These are phyloP conservation scores for Uronychia setigera DNA, from an alignment of 73 alveolate species.

Conservation along the genomic window DNA sequence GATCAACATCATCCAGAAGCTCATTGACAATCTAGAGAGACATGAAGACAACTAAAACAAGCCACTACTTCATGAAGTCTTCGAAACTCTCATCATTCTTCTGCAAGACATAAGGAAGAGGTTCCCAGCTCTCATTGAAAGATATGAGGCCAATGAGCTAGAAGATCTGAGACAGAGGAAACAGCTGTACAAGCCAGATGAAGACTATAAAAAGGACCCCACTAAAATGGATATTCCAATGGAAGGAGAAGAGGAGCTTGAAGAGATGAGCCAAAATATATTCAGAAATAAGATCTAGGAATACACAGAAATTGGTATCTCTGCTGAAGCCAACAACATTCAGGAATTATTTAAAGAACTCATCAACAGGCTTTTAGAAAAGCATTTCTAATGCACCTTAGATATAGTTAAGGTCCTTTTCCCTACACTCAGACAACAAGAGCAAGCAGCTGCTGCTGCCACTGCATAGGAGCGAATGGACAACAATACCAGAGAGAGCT, in stretches of 20 bases:
- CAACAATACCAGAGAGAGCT: too few species aligned
- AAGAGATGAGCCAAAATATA: background rate
- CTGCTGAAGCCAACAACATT: slow-evolving; percentile 8
- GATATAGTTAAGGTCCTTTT: background rate
- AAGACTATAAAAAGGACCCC: background rate
- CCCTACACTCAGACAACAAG: too few species aligned
- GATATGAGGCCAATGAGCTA: background rate
- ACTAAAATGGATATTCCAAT: background rate
- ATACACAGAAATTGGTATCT: slow-evolving; percentile 13
- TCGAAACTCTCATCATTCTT: slow-evolving; percentile 15
- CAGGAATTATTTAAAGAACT: slow-evolving; percentile 20
- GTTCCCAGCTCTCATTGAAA: slow-evolving; percentile 8
- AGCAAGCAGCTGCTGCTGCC: too few species aligned
- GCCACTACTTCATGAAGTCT: slow-evolving; percentile 18
- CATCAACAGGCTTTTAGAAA: slow-evolving; percentile 10
- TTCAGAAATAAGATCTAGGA: background rate
- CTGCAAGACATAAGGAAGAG: slow-evolving; percentile 13
- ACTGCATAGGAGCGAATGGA: too few species aligned
- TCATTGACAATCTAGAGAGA: slow-evolving; percentile 20
- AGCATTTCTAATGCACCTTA: background rate
- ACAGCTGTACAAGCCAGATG: background rate
- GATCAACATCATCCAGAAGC: slow-evolving; percentile 19
- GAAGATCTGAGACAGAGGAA: background rate
- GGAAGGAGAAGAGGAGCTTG: background rate
- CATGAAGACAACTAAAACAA: background rate